A percentile compares a stretch with the other conserved stretches of the same genome.
phyloP scores from a whole-genome alignment of 2,329 filamentous ascomycete species.

The Ophiostoma ips region DNA sequence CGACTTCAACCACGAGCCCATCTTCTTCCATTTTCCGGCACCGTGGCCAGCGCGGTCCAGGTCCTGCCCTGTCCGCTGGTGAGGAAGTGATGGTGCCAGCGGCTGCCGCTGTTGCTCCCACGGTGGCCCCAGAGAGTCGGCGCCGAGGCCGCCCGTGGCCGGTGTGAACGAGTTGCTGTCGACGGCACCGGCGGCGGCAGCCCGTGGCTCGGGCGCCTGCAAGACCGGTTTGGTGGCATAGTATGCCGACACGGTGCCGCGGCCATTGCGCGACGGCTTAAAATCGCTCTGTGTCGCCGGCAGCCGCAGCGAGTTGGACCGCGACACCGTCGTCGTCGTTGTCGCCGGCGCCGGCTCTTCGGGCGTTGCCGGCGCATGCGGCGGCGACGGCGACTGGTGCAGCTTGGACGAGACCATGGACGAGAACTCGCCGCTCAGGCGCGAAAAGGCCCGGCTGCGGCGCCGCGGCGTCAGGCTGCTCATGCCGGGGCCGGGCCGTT shows the following conservation, averaged over 20 bases:
- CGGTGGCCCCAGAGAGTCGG: neutral
- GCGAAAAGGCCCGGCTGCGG: constrained; percentile 3
- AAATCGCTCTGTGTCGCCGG: neutral
- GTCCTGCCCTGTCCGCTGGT: neutral
- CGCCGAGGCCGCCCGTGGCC: neutral
- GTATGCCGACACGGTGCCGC: constrained; percentile 8
- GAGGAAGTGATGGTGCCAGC: neutral
- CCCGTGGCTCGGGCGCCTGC: neutral
- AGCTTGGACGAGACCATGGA: constrained; percentile 3
- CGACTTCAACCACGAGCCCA: neutral
- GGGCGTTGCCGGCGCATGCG: neutral
- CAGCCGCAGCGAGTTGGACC: neutral
- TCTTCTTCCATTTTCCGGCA: neutral
- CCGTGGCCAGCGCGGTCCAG: neutral
- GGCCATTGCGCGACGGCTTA: neutral
- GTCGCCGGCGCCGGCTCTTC: neutral
- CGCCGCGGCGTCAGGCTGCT: neutral
- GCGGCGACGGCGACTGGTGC: constrained; percentile 2
- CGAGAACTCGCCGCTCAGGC: constrained; percentile 6
- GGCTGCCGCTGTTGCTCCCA: neutral
- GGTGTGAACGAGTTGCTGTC: neutral
- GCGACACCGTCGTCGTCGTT: neutral
- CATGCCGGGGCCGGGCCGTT: constrained; percentile 4
- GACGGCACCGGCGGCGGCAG: neutral
- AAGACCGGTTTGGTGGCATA: constrained; percentile 5